A percentile compares a stretch with the other conserved stretches of the same genome.
Evolutionary conservation across 805 yeast species (phyloP).

Genomic region (Blastobotrys americana): DNA sequence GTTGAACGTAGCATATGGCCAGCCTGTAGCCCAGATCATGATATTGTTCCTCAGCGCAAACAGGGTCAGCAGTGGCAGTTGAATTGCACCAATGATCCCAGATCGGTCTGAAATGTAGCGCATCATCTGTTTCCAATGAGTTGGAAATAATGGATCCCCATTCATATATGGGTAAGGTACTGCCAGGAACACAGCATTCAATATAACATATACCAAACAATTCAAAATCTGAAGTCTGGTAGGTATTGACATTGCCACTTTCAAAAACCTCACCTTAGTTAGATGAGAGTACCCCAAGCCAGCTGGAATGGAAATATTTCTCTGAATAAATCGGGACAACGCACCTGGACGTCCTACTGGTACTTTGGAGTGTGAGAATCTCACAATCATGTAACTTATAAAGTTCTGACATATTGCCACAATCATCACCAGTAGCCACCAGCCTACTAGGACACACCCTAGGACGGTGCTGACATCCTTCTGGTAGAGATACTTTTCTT

Average conservation of each 20-base stretch:
- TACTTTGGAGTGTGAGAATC: slow-evolving; percentile 20
- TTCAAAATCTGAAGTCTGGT: slow-evolving; percentile 45
- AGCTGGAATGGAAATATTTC: slow-evolving; percentile 33
- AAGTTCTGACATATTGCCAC: slow-evolving; percentile 11
- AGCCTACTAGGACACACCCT: slow-evolving; percentile 27
- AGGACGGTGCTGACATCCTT: slow-evolving; percentile 28
- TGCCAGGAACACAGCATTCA: slow-evolving; percentile 28
- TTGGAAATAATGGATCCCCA: slow-evolving; percentile 33
- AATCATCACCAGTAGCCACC: slow-evolving; percentile 25
- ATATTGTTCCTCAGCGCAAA: slow-evolving; percentile 61
- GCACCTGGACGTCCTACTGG: slow-evolving; percentile 20
- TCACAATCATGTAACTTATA: slow-evolving; percentile 8
- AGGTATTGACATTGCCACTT: slow-evolving; percentile 36
- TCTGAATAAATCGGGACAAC: slow-evolving; percentile 20
- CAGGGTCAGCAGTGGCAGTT: slow-evolving; percentile 45
- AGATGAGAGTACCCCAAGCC: slow-evolving; percentile 29
- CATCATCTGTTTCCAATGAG: slow-evolving; percentile 32
- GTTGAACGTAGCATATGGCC: slow-evolving; percentile 49
- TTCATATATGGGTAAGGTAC: slow-evolving; percentile 28
- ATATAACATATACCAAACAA: slow-evolving; percentile 35
- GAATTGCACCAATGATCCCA: slow-evolving; percentile 43
- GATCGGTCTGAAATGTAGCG: slow-evolving; percentile 47
- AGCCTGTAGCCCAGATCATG: slow-evolving; percentile 51
- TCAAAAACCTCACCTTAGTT: slow-evolving; percentile 19
- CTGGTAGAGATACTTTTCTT: slow-evolving; percentile 16